Evolutionary conservation across 148 eudicot species (phyloP).

Genomic region (Rhododendron vialii): DNA sequence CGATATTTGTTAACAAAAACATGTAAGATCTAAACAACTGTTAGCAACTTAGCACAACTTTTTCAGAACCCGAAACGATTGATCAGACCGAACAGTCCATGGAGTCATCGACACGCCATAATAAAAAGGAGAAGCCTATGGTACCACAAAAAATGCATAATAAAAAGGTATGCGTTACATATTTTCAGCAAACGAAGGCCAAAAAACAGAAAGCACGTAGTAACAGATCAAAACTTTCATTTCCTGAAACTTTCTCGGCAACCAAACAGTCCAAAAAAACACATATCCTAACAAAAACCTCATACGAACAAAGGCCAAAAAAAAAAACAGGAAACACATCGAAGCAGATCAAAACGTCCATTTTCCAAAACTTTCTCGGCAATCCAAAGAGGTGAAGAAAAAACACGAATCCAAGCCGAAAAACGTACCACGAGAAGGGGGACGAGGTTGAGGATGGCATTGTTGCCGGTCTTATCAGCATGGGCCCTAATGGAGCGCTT

Average conservation of each 20-base stretch:
- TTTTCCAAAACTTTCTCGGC: background rate
- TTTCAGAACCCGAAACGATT: background rate
- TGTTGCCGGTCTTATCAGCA: constrained; percentile 35
- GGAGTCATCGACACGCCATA: too few relatives aligned
- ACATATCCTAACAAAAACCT: too few relatives aligned
- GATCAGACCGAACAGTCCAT: background rate
- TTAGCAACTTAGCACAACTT: background rate
- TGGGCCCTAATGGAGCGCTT: constrained; percentile 35
- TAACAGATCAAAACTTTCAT: background rate
- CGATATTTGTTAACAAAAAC: background rate
- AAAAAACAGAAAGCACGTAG: background rate
- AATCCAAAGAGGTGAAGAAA: background rate
- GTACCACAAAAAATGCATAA: too few relatives aligned
- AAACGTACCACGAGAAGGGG: constrained; percentile 37
- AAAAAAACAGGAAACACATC: background rate
- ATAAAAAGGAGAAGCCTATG: too few relatives aligned
- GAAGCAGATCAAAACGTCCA: background rate
- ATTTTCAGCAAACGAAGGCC: background rate
- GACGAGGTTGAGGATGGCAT: constrained; percentile 21
- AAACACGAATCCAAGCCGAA: too few relatives aligned
- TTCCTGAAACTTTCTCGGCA: background rate
- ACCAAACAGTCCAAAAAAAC: background rate
- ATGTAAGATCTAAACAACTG: background rate
- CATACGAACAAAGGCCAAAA: background rate
- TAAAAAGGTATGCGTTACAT: too few relatives aligned